phyloP scores from a whole-genome alignment of 1,284 basidiomycete genomes.

The Ganoderma resinaceum region DNA sequence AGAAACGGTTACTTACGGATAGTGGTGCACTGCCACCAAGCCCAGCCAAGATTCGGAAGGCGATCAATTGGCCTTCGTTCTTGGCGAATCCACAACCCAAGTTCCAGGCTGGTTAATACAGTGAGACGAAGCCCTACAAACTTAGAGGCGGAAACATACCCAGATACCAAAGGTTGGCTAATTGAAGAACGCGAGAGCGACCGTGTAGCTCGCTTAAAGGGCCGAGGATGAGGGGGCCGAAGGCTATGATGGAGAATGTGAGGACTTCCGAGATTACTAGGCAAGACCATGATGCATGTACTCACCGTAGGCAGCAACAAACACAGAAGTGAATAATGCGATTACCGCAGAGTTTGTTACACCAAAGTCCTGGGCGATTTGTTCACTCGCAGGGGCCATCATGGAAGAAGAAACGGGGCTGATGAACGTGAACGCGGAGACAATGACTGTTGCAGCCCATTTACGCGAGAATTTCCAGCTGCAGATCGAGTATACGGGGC shows the following conservation, averaged over 20 bases:
- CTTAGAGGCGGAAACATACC: conserved; percentile 45
- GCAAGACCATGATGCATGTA: conserved; percentile 1
- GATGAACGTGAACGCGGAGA: conserved; percentile 72
- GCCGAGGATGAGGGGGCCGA: conserved; percentile 61
- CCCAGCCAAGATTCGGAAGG: conserved; percentile 70
- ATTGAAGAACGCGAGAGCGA: conserved; percentile 51
- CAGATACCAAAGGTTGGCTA: conserved; percentile 64
- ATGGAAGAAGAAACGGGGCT: conserved; percentile 75
- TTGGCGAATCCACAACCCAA: conserved; percentile 70
- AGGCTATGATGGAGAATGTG: conserved; percentile 37
- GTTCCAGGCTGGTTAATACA: conserved; percentile 61
- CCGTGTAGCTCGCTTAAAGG: conserved; percentile 63
- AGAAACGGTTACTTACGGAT: conserved; percentile 47
- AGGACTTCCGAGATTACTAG: not conserved
- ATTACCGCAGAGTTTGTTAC: conserved; percentile 58
- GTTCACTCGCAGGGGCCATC: conserved; percentile 68
- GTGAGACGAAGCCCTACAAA: not conserved
- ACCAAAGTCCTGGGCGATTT: conserved; percentile 62
- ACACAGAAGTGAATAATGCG: conserved; percentile 71
- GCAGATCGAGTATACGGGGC: conserved; percentile 1
- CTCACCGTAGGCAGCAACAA: conserved; percentile 70
- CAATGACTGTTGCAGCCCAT: conserved; percentile 67
- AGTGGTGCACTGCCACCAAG: conserved; percentile 71
- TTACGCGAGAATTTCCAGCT: conserved; percentile 68
- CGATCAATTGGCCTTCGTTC: conserved; percentile 62